Conservation (phyloP, 371 early-diverging fungal genomes). For the Mucor plumbeus region DNA sequence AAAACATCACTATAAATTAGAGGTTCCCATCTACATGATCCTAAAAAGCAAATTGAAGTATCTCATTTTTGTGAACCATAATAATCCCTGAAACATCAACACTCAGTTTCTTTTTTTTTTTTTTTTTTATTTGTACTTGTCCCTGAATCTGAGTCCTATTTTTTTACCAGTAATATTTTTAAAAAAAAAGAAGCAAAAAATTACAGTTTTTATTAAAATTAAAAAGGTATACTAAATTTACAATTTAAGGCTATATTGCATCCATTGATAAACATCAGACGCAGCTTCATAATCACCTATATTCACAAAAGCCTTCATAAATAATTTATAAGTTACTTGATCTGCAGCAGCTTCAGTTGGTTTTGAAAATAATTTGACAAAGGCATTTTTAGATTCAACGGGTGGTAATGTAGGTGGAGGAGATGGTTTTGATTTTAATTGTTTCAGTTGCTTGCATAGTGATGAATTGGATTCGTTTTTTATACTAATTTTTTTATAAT, state of each 20-base stretch:
- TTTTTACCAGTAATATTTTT: too few species aligned
- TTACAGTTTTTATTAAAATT: neutral
- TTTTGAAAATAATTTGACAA: slow-evolving; percentile 24
- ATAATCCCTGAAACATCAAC: too few species aligned
- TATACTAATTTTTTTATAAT: neutral
- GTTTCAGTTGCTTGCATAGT: slow-evolving; percentile 1
- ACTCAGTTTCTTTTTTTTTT: too few species aligned
- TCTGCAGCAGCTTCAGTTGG: slow-evolving; percentile 24
- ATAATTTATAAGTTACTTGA: slow-evolving; percentile 38
- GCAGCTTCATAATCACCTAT: slow-evolving; percentile 37
- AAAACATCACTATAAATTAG: too few species aligned
- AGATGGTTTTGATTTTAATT: neutral
- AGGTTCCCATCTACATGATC: too few species aligned
- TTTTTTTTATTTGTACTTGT: too few species aligned
- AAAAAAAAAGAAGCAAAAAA: neutral
- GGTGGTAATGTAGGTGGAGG: neutral
- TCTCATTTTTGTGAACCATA: too few species aligned
- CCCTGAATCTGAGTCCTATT: too few species aligned
- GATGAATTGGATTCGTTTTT: neutral
- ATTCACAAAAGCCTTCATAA: slow-evolving; percentile 46
- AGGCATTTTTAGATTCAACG: neutral
- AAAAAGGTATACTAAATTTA: slow-evolving; percentile 15
- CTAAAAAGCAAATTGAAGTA: too few species aligned
- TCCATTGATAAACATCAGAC: slow-evolving; percentile 14
- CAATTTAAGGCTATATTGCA: slow-evolving; percentile 9